These are phyloP conservation scores for Suillus alpinus DNA, from an alignment of 768 basidiomycete genomes.

Conservation along the genomic window DNA sequence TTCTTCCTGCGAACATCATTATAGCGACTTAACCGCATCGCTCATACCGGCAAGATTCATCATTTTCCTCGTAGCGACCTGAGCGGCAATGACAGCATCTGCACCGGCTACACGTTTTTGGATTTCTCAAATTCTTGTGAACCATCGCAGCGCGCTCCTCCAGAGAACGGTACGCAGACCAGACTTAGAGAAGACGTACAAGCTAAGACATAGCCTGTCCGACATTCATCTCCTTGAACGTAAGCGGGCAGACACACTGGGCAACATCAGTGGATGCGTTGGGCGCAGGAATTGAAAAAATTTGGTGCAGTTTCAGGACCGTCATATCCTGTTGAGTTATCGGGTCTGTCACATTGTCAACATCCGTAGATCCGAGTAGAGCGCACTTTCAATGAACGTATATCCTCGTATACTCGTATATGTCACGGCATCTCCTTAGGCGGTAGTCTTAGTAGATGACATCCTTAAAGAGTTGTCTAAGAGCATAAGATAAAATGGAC, in stretches of 20 bases:
- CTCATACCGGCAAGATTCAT: slow-evolving; percentile 59
- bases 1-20: slow-evolving; percentile 67
- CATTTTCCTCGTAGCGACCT: slow-evolving; percentile 38
- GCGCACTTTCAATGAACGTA: slow-evolving; percentile 83
- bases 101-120: slow-evolving; percentile 62
- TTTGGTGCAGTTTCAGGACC: slow-evolving; percentile 63
- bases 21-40: slow-evolving; percentile 80
- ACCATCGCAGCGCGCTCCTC: slow-evolving; percentile 55
- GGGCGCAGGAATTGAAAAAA: too few species aligned
- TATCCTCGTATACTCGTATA: slow-evolving; percentile 58
- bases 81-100: slow-evolving; percentile 17
- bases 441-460: slow-evolving; percentile 53
- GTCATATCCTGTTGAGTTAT: slow-evolving; percentile 66
- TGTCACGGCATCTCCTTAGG: too few species aligned
- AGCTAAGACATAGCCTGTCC: slow-evolving; percentile 67
- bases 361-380: background rate
- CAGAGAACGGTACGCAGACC: slow-evolving; percentile 61
- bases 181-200: slow-evolving; percentile 88
- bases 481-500: slow-evolving; percentile 56
- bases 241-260: slow-evolving; percentile 87
- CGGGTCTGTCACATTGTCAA: background rate
- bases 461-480: slow-evolving; percentile 95
- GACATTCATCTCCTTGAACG: slow-evolving; percentile 94
- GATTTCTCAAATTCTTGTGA: slow-evolving; percentile 51
- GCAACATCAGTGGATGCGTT: slow-evolving; percentile 44